Evolutionary conservation across 331 rosid genomes (phyloP), one percentile per base, ranked within the genome.

Genomic region (Spiraea crenata): DNA sequence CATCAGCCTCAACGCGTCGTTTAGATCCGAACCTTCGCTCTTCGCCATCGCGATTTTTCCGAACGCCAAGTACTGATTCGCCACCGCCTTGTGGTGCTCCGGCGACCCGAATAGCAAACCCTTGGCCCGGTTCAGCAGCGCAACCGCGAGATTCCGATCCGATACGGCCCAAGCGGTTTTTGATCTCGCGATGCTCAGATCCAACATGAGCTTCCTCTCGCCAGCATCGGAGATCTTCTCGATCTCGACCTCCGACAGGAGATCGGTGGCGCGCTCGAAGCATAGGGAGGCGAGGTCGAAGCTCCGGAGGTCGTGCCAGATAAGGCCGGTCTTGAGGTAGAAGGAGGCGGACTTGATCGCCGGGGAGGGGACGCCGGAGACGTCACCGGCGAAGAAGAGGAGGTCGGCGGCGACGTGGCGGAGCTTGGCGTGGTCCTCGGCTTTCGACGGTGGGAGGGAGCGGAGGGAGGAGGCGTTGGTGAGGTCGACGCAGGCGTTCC

Each of bases 401-500:
- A 93, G 74, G 49, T 91, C 99, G 3, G 97, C 89, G 5, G 97
- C 87, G 12, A 85, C 20, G 54, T 89, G 95, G 48, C 99, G 97
- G 77, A 93, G 95, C 66, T 79, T 76, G 63, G 93, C 96, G 15
- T 84, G 92, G 25, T 78, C 87, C 63, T 77, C 81, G 3, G 67
- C 71, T 61, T 15, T 50, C 61, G 83, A 14, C 7, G 91, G 69
- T 20, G 85, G 82, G 65, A 82, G 90, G 11, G 67, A 73, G 79
- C 75, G 86, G 67, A 79, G 40, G n/a, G 91, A 13, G 14, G 86
- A 17, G 42, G 95, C 82, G 77, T 93, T 93, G 76, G 95, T 87
- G 81, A 90, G 87, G 65, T 93, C 99, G 54, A 93, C 96, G 67
- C 99, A 93, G 7, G 89, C 83, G 55, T 93, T 93, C 99, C 99